phyloP scores from a whole-genome alignment of 495 filamentous ascomycete species.

The Aspergillus avenaceus region DNA sequence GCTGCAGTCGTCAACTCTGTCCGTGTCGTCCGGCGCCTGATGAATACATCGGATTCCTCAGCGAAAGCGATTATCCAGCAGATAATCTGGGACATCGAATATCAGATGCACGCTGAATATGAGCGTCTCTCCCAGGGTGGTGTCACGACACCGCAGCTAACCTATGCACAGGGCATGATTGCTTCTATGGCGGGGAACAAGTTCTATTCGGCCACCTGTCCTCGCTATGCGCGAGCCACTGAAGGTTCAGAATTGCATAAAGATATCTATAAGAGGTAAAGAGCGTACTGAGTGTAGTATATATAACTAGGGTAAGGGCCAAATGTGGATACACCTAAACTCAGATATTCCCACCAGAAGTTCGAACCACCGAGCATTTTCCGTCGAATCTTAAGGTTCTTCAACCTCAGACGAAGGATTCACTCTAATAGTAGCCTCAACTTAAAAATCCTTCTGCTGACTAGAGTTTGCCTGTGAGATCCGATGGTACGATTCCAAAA shows the following conservation, averaged over 20 bases:
- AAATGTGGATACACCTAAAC: too few species aligned
- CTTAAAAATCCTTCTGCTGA: too few species aligned
- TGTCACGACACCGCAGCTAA: background rate
- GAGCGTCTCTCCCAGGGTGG: background rate
- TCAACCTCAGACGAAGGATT: too few species aligned
- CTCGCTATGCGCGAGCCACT: constrained; percentile 13
- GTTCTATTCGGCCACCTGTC: constrained; percentile 14
- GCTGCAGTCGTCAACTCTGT: constrained; percentile 11
- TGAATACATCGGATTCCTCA: background rate
- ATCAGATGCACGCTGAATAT: constrained; percentile 7
- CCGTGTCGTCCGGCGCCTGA: constrained; percentile 2
- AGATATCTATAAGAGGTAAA: background rate
- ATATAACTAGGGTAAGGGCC: too few species aligned
- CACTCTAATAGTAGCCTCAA: too few species aligned
- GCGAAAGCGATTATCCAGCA: constrained; percentile 2
- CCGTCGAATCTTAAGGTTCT: too few species aligned
- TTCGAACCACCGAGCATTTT: too few species aligned
- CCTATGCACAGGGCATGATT: constrained; percentile 10
- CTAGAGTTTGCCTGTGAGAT: too few species aligned
- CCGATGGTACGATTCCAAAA: too few species aligned
- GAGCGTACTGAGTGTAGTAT: too few species aligned
- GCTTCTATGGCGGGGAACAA: constrained; percentile 12
- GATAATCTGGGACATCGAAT: constrained; percentile 10
- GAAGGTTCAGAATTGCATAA: constrained; percentile 3
- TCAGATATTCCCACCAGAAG: too few species aligned